These are phyloP conservation scores for Cercospora nicotianae DNA, from an alignment of 2,329 filamentous ascomycete species.

Conservation along the genomic window DNA sequence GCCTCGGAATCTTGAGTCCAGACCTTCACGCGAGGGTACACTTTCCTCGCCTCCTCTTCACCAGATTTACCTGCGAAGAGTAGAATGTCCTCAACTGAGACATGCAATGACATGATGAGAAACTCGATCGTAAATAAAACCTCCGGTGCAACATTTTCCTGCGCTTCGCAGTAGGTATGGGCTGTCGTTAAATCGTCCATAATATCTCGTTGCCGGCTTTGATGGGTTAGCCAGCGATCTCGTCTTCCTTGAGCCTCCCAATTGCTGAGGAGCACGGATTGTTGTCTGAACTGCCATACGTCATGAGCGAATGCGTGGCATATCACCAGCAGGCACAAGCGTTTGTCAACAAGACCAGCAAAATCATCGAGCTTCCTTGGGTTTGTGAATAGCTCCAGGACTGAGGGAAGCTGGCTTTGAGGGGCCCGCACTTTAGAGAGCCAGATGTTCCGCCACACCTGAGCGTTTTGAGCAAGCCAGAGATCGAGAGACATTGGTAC, in stretches of 20 bases:
- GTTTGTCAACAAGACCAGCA: slow-evolving; percentile 53
- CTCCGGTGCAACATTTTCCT: slow-evolving; percentile 31
- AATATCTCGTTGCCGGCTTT: slow-evolving; percentile 27
- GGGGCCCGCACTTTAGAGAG: slow-evolving; percentile 39
- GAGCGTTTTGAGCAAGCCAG: slow-evolving; percentile 64
- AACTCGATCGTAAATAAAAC: slow-evolving; percentile 47
- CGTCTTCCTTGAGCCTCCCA: slow-evolving; percentile 25
- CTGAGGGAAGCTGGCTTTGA: slow-evolving; percentile 47
- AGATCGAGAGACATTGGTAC: slow-evolving; percentile 61
- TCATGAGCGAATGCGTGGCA: slow-evolving; percentile 56
- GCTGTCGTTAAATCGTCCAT: slow-evolving; percentile 27
- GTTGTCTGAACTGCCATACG: slow-evolving; percentile 63
- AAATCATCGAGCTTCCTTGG: slow-evolving; percentile 32
- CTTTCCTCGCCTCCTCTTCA: slow-evolving; percentile 60
- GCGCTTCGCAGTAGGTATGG: slow-evolving; percentile 26
- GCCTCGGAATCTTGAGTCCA: slow-evolving; percentile 58
- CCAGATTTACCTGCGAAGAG: slow-evolving; percentile 65
- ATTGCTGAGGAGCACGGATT: slow-evolving; percentile 33
- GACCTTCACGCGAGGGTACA: slow-evolving; percentile 56
- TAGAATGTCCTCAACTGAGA: slow-evolving; percentile 63
- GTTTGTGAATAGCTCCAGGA: slow-evolving; percentile 47
- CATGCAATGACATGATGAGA: slow-evolving; percentile 61
- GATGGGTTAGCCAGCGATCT: slow-evolving; percentile 31
- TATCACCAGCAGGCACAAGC: slow-evolving; percentile 59
- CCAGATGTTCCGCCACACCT: slow-evolving; percentile 63